Percentiles rank a stretch among this genome's conserved stretches.
These are phyloP conservation scores for Astragalus membranaceus DNA, from an alignment of 306 rosid genomes.

Conservation along the genomic window DNA sequence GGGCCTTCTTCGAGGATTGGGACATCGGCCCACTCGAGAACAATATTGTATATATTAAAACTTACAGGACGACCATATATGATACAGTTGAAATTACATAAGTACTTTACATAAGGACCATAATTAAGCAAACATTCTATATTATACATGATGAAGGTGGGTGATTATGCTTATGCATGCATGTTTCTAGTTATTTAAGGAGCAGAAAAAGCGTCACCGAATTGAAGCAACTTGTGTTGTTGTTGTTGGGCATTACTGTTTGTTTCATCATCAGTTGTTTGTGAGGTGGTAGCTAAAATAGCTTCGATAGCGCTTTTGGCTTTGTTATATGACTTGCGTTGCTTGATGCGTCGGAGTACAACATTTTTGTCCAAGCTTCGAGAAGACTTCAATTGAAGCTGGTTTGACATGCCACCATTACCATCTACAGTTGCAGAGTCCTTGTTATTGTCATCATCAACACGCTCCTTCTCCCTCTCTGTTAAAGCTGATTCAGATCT, in stretches of 20 bases:
- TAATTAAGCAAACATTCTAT: no score
- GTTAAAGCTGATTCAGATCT: conserved; percentile 27
- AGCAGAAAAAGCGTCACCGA: conserved; percentile 44
- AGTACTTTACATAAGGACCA: not conserved
- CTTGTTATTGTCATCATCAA: not conserved
- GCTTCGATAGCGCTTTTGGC: conserved; percentile 37
- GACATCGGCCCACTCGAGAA: no score
- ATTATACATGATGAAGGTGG: no score
- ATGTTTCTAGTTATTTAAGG: conserved; percentile 17
- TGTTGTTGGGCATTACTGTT: conserved; percentile 6
- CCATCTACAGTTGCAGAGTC: not conserved
- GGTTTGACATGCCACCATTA: conserved; percentile 29
- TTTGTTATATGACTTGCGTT: conserved; percentile 43
- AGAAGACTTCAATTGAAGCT: conserved; percentile 43
- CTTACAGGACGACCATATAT: no score
- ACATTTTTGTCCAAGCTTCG: conserved; percentile 42
- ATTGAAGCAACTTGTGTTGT: conserved; percentile 37
- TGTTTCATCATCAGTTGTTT: not conserved
- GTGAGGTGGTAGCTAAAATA: not conserved
- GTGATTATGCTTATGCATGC: no score
- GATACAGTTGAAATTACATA: no score
- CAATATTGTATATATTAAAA: no score
- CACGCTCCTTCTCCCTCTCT: conserved; percentile 17
- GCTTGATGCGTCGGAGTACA: conserved; percentile 55
- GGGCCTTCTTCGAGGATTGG: no score